These are phyloP conservation scores for Gossypium trilobum DNA, from an alignment of 441 rosid species.

Conservation along the genomic window DNA sequence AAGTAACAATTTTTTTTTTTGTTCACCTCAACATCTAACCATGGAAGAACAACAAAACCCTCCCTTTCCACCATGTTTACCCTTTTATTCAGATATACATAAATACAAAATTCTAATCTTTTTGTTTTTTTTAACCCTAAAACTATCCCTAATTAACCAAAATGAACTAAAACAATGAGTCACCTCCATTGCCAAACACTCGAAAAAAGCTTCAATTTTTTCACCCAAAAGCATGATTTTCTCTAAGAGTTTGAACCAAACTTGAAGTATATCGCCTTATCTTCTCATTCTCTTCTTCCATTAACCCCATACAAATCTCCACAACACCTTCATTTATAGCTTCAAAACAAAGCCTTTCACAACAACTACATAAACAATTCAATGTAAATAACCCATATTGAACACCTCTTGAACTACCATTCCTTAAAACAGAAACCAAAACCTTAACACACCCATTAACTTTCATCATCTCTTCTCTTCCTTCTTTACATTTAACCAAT, in stretches of 20 bases:
- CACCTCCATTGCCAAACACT: slow-evolving; percentile 28
- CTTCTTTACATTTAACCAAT: slow-evolving; percentile 76
- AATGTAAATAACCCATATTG: slow-evolving; percentile 62
- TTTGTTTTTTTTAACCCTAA: slow-evolving; percentile 31
- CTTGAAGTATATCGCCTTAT: slow-evolving; percentile 54
- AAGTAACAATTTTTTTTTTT: background rate
- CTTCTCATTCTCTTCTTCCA: slow-evolving; percentile 74
- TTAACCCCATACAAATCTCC: slow-evolving; percentile 51
- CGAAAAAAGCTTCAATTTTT: background rate
- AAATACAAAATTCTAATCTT: slow-evolving; percentile 27
- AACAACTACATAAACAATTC: slow-evolving; percentile 49
- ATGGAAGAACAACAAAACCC: background rate
- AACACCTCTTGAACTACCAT: slow-evolving; percentile 57
- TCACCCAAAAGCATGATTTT: slow-evolving; percentile 31
- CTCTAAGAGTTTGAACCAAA: slow-evolving; percentile 49
- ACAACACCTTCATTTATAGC: slow-evolving; percentile 47
- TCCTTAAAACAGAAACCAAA: slow-evolving; percentile 44
- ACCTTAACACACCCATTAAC: slow-evolving; percentile 44
- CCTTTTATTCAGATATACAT: slow-evolving; percentile 53
- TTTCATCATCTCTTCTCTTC: slow-evolving; percentile 61
- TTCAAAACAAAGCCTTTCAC: slow-evolving; percentile 33
- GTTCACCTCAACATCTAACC: slow-evolving; percentile 19
- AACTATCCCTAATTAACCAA: slow-evolving; percentile 36
- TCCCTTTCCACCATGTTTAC: slow-evolving; percentile 8
- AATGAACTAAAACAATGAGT: slow-evolving; percentile 22